Evolutionary conservation across 2,329 filamentous ascomycete genomes (phyloP), one percentile per base, ranked within the genome.

Genomic region (Rutstroemia sp.): DNA sequence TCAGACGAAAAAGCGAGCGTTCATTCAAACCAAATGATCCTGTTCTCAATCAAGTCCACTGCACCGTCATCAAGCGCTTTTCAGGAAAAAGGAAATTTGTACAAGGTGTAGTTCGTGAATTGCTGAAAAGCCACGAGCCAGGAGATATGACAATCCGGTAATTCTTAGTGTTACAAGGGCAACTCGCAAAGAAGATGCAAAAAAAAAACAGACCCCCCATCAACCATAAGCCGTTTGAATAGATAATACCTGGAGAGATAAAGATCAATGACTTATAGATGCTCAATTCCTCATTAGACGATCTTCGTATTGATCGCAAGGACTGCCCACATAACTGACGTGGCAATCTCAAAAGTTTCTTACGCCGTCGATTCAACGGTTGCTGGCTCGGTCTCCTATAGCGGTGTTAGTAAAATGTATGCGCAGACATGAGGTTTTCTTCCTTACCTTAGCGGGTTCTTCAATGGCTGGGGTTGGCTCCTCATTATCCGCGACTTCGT

Each of bases 91-190:
- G 47, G 56, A 58, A 62, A 63, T 64, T 67, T 67, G 63, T 67
- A 67, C 65, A 68, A 55, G 47, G 39, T 53, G 57, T 59, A 56
- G 50, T 48, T 60, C 48, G 49, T 56, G 57, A 53, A 57, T 63
- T 63, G 59, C 60, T 54, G 58, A 57, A 57, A 54, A 58, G 57
- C 58, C 54, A 60, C 49, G 48, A 54, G 46, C 53, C 50, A 58
- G 57, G 57, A 58, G 57, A 59, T 46, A 51, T 56, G 57, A 58
- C 40, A 61, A 56, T 58, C 61, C 62, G 52, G 51, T 57, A 57
- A 64, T 58, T 63, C 60, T 60, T 68, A 67, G 57, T 68, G 59
- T 64, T 68, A 68, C 66, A 68, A 61, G 61, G 62, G 60, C 58
- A 61, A 63, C 52, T 60, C 58, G 61, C 56, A 60, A 61, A 50